Evolutionary conservation across 345 rosid species (phyloP), one percentile per base, ranked within the genome.

Genomic region (Cardamine resedifolia): DNA sequence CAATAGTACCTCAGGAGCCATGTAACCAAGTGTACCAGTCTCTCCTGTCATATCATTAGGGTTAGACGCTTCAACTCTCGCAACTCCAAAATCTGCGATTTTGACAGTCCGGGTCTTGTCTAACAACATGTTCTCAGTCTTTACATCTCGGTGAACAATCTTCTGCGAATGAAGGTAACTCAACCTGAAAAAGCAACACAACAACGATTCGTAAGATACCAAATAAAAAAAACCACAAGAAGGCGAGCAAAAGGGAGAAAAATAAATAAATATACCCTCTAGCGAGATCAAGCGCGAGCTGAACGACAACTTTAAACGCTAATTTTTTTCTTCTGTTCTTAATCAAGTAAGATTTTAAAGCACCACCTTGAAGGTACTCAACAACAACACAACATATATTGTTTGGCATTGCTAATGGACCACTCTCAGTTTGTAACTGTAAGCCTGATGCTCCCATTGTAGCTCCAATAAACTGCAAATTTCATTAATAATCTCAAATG

Each of bases 41-140:
- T 95, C 99, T 68, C 99, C 99, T 15, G 99, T 95, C 99, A 95
- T 95, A 75, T 95, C 99, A 77, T 86, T 92, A 56, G 99, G 97
- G 82, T 95, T 95, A 52, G 99, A 95, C 51, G 98, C 99, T 80
- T 95, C 99, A 31, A 95, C 96, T 51, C 99, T 92, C 33, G 98
- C 99, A 69, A 95, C 99, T 66, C 99, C 99, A 12, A 95, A 95
- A 80, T 95, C 99, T 5, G 98, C 99, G 33, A 92, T 92, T 78
- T 95, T 95, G 10, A 95, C 84, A 0, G 89, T 87, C 10, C 99
- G 85, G 2, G 84, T 73, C 81, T 86, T 95, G 84, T 95, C 96
- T 81, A 95, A 78, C 58, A 95, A 80, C 99, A 95, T 95, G 81
- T 95, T 95, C 84, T 95, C 99, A 6, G 99, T 95, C 85, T 95